Percentiles rank a stretch among this genome's conserved stretches.
phyloP scores from a whole-genome alignment of 495 filamentous ascomycete species.

The Hamigera avellanea region DNA sequence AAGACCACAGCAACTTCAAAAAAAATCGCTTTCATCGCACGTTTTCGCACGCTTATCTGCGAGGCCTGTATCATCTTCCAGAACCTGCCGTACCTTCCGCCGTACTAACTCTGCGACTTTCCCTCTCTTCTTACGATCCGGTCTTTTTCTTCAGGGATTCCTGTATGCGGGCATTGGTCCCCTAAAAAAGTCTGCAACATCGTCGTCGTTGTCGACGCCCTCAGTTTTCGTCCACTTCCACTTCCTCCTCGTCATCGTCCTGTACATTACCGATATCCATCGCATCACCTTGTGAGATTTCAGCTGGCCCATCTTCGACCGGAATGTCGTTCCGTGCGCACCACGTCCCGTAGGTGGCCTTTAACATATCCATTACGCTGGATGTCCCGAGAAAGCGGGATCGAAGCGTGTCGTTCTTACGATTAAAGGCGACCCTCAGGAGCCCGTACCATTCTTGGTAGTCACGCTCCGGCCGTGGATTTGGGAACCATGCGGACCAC shows the following conservation, averaged over 20 bases:
- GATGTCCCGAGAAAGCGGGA: conserved; percentile 64
- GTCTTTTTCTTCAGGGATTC: conserved; percentile 29
- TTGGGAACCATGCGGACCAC: conserved; percentile 73
- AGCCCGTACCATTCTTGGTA: conserved; percentile 95
- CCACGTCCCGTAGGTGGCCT: conserved; percentile 78
- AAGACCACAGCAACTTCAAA: conserved; percentile 57
- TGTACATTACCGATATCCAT: conserved; percentile 34
- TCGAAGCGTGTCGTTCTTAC: conserved; percentile 67
- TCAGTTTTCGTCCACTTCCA: conserved; percentile 20
- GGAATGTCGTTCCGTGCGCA: conserved; percentile 73
- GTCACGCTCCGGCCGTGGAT: conserved; percentile 70
- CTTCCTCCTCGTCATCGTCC: conserved; percentile 26
- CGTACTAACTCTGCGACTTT: conserved; percentile 67
- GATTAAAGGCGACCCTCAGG: conserved; percentile 69
- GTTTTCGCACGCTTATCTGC: conserved; percentile 70
- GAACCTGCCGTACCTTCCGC: conserved; percentile 71
- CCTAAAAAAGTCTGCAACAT: conserved; percentile 68
- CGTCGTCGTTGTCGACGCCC: conserved; percentile 47
- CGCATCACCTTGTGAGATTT: conserved; percentile 25
- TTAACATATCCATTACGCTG: conserved; percentile 69
- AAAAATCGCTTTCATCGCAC: conserved; percentile 83
- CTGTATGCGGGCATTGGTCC: conserved; percentile 35
- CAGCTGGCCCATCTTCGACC: conserved; percentile 56
- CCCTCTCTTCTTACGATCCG: conserved; percentile 56
- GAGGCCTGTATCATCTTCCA: conserved; percentile 64